A percentile compares a stretch with the other conserved stretches of the same genome.
phyloP scores from a whole-genome alignment of 2,329 filamentous ascomycete genomes.

The Periglandula ipomoeae region DNA sequence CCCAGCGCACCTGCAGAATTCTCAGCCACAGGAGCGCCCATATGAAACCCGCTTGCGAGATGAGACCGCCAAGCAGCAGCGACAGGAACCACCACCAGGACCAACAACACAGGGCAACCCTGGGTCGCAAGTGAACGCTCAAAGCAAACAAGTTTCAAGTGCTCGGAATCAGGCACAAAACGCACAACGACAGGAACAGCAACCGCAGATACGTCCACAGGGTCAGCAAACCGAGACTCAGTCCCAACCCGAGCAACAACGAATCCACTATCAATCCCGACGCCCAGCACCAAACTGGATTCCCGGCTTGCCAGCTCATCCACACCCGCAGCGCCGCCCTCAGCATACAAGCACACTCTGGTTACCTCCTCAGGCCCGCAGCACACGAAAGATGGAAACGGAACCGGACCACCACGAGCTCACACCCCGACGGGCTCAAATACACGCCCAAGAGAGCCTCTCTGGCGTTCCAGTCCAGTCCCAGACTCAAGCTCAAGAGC shows the following conservation, averaged over 20 bases:
- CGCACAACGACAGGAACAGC: background rate
- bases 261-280: background rate
- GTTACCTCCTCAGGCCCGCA: slow-evolving; percentile 8
- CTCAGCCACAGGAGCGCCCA: background rate
- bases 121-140: background rate
- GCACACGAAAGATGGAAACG: slow-evolving; percentile 3
- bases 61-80: background rate
- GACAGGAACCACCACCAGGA: background rate
- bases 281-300: slow-evolving; percentile 4
- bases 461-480: background rate
- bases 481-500: background rate
- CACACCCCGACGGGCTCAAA: background rate
- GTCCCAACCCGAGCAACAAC: background rate
- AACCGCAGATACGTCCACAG: background rate
- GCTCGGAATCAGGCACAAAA: too few relatives aligned
- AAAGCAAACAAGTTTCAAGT: background rate
- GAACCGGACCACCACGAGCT: slow-evolving; percentile 7
- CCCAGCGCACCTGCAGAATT: background rate
- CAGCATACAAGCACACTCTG: slow-evolving; percentile 7
- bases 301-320: slow-evolving; percentile 8
- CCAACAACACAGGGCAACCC: background rate
- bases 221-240: background rate
- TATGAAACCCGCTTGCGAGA: background rate
- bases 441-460: background rate
- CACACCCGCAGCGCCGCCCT: slow-evolving; percentile 8